Conservation (phyloP, 306 rosid species). For the Boehmeria nivea region DNA sequence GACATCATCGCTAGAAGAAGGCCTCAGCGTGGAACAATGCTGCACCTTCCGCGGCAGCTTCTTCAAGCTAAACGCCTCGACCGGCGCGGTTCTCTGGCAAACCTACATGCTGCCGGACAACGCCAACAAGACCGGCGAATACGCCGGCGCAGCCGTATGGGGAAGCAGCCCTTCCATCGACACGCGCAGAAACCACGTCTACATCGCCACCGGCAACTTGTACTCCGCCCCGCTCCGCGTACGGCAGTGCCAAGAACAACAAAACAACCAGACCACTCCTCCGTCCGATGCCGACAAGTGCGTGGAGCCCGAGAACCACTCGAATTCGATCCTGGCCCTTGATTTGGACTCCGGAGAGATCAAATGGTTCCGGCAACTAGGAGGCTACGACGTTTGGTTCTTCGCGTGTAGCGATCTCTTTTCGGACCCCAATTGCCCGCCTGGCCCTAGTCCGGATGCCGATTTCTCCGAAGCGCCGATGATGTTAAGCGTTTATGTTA, state of each 20-base stretch:
- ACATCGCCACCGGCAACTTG: constrained; percentile 54
- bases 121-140: constrained; percentile 16
- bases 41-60: constrained; percentile 63
- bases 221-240: constrained; percentile 42
- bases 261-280: constrained; percentile 31
- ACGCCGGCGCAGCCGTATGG: constrained; percentile 64
- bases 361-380: not conserved
- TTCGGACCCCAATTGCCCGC: constrained; percentile 35
- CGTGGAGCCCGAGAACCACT: constrained; percentile 51
- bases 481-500: constrained; percentile 26
- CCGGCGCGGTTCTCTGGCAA: constrained; percentile 48
- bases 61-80: constrained; percentile 20
- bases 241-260: constrained; percentile 36
- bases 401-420: constrained; percentile 26
- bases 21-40: constrained; percentile 23
- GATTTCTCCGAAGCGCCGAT: constrained; percentile 61
- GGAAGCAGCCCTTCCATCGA: constrained; percentile 76
- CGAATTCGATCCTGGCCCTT: constrained; percentile 57
- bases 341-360: constrained; percentile 38
- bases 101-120: constrained; percentile 56
- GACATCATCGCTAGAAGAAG: constrained; percentile 41
- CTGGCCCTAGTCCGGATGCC: constrained; percentile 39
- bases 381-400: constrained; percentile 64
- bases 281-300: constrained; percentile 29
- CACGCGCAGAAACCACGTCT: constrained; percentile 26